Percentiles rank a stretch among this genome's conserved stretches.
These are phyloP conservation scores for Pecoramyces ruminantium DNA, from an alignment of 192 early-diverging fungal genomes.

Conservation along the genomic window DNA sequence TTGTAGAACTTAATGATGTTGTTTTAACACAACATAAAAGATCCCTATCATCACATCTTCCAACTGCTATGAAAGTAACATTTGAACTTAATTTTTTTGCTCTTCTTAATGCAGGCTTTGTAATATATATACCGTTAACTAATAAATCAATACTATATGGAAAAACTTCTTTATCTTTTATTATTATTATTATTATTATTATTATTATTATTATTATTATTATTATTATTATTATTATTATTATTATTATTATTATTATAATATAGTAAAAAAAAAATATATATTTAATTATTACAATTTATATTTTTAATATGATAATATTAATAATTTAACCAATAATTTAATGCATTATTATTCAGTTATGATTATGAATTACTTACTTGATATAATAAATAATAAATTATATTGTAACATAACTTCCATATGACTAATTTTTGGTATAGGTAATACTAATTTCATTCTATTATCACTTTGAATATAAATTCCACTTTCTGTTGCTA, in stretches of 20 bases:
- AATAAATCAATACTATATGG: not conserved
- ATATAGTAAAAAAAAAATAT: too few species aligned
- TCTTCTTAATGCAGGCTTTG: not conserved
- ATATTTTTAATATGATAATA: too few species aligned
- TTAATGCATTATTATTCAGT: too few species aligned
- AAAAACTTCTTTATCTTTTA: not conserved
- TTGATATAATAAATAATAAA: not conserved
- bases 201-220: too few species aligned
- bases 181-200: not conserved
- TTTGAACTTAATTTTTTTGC: conserved; percentile 30
- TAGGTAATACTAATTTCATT: not conserved
- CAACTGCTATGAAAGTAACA: conserved; percentile 58
- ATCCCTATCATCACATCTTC: conserved; percentile 32
- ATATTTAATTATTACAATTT: too few species aligned
- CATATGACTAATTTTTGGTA: not conserved
- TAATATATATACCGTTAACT: not conserved
- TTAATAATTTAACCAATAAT: too few species aligned
- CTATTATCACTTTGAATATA: not conserved
- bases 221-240: not conserved
- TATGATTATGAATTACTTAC: not conserved
- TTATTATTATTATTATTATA: too few species aligned
- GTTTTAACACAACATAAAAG: conserved; percentile 56
- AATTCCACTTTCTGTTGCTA: not conserved
- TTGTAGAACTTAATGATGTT: conserved; percentile 45
- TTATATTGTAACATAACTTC: not conserved